Percentiles rank a stretch among this genome's conserved stretches.
phyloP scores from a whole-genome alignment of 202 grass and related monocot species.

The Bolboschoenoplectus hybrid region DNA sequence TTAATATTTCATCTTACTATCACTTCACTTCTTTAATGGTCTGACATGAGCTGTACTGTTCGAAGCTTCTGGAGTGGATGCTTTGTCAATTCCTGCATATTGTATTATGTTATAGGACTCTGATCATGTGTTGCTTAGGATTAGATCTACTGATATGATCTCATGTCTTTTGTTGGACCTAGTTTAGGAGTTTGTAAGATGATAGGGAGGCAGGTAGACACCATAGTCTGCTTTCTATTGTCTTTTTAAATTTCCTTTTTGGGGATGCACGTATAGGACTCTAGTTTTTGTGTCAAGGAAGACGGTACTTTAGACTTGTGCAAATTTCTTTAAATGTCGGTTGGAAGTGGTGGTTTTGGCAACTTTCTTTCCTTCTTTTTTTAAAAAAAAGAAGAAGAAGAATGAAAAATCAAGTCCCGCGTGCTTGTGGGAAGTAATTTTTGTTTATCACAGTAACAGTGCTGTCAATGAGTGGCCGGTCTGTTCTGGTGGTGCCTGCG shows the following conservation, averaged over 20 bases:
- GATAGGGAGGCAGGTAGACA: neutral
- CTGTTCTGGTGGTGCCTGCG: too few species aligned
- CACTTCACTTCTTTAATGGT: neutral
- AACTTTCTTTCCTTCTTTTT: too few species aligned
- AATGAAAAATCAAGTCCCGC: neutral
- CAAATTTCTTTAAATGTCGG: neutral
- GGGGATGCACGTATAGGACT: neutral
- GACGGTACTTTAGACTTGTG: neutral
- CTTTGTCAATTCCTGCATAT: neutral
- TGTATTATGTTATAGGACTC: neutral
- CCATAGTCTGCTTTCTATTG: neutral
- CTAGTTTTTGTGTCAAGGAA: neutral
- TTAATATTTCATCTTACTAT: neutral
- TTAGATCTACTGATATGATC: neutral
- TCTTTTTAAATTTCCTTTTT: neutral
- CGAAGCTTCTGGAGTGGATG: neutral
- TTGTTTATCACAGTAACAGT: too few species aligned
- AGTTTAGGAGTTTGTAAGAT: neutral
- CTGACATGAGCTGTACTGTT: neutral
- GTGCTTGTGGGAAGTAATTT: neutral
- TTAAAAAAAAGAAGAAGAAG: neutral
- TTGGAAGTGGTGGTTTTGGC: neutral
- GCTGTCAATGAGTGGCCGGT: too few species aligned
- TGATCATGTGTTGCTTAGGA: neutral
- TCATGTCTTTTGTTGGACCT: neutral